A percentile compares a stretch with the other conserved stretches of the same genome.
phyloP scores from a whole-genome alignment of 1,284 basidiomycete genomes.

The Ceratobasidium sp. region DNA sequence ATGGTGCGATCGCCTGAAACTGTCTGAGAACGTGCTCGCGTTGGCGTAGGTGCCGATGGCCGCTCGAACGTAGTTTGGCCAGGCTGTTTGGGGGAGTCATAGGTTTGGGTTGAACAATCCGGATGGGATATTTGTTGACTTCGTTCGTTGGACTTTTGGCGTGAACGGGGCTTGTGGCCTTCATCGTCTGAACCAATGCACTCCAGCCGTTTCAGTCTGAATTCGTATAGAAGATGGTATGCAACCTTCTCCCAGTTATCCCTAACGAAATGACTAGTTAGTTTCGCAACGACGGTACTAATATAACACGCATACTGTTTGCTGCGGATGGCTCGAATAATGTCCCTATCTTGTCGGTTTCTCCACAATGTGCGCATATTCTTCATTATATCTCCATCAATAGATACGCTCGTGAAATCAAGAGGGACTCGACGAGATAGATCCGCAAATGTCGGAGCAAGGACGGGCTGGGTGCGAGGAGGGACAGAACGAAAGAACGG shows the following conservation, averaged over 20 bases:
- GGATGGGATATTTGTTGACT: neutral
- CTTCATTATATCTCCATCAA: conserved; percentile 91
- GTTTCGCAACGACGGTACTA: neutral
- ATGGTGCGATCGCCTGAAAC: conserved; percentile 43
- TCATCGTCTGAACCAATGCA: conserved; percentile 29
- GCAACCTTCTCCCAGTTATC: conserved; percentile 94
- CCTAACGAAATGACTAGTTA: conserved; percentile 58
- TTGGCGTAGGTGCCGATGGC: conserved; percentile 45
- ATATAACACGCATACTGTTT: conserved; percentile 58
- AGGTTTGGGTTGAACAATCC: neutral
- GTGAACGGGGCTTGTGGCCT: neutral
- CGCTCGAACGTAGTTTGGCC: conserved; percentile 15
- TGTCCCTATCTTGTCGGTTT: conserved; percentile 76
- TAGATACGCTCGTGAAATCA: conserved; percentile 60
- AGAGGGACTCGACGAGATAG: conserved; percentile 76
- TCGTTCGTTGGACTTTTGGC: neutral
- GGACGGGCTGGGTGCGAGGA: conserved; percentile 64
- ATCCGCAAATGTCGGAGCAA: conserved; percentile 72
- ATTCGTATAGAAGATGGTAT: conserved; percentile 86
- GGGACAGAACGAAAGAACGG: conserved; percentile 87
- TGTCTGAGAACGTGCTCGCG: conserved; percentile 40
- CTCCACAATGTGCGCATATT: conserved; percentile 95
- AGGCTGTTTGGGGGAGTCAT: conserved; percentile 14
- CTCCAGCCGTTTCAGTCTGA: conserved; percentile 77
- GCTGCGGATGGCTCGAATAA: conserved; percentile 73